phyloP scores from a whole-genome alignment of 495 filamentous ascomycete genomes.

The Symbiotaphrina buchneri region DNA sequence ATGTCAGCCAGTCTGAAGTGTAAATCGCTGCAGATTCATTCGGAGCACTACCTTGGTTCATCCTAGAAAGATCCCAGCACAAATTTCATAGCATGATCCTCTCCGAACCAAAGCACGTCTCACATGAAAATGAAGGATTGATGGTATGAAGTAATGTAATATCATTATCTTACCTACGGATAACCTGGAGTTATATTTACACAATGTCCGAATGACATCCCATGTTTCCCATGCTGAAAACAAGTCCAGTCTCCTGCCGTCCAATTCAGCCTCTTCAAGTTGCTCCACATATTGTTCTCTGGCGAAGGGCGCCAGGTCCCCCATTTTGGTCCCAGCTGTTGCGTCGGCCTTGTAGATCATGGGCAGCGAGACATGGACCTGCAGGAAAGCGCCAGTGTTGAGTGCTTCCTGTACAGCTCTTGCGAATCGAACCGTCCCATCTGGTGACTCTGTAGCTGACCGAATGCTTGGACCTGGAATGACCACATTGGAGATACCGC shows the following conservation, averaged over 20 bases:
- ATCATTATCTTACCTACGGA: conserved; percentile 53
- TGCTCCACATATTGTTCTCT: conserved; percentile 24
- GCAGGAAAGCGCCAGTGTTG: conserved; percentile 45
- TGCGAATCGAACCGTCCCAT: conserved; percentile 47
- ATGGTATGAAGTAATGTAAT: conserved; percentile 1
- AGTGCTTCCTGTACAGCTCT: conserved; percentile 67
- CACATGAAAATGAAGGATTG: too few relatives aligned
- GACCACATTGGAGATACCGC: conserved; percentile 64
- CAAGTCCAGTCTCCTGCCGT: conserved; percentile 27
- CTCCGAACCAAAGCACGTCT: too few relatives aligned
- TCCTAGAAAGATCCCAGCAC: too few relatives aligned
- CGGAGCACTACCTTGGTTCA: too few relatives aligned
- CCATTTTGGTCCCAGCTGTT: conserved; percentile 24
- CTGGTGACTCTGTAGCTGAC: conserved; percentile 19
- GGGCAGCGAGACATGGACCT: conserved; percentile 57
- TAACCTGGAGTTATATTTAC: conserved; percentile 64
- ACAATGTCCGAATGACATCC: conserved; percentile 68
- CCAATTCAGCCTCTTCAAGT: conserved; percentile 16
- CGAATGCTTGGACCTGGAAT: conserved; percentile 48
- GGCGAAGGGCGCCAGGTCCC: conserved; percentile 33
- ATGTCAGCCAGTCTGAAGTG: too few relatives aligned
- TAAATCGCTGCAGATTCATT: too few relatives aligned
- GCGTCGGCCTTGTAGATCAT: conserved; percentile 44
- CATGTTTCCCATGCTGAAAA: conserved; percentile 83
- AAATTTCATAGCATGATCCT: too few relatives aligned